phyloP scores from a whole-genome alignment of 371 early-diverging fungal genomes.

The Dipsacomyces acuminosporus region DNA sequence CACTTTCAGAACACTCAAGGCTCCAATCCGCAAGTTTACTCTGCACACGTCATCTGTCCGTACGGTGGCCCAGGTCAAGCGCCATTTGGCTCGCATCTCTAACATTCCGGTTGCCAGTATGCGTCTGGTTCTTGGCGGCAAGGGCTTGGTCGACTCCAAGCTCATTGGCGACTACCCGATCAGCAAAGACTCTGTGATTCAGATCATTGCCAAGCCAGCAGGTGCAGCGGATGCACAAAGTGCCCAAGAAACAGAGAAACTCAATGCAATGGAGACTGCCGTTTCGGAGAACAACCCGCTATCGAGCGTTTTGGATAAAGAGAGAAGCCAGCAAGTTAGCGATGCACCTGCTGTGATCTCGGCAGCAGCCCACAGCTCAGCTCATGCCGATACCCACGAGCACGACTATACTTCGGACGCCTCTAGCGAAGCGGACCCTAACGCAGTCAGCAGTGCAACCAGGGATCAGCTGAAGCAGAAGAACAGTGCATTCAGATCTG shows the following conservation, averaged over 20 bases:
- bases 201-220: slow-evolving; percentile 27
- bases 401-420: slow-evolving; percentile 16
- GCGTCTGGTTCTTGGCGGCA: slow-evolving; percentile 31
- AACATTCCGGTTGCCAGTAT: slow-evolving; percentile 22
- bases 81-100: slow-evolving; percentile 24
- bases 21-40: slow-evolving; percentile 38
- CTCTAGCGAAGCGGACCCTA: slow-evolving; percentile 10
- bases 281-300: slow-evolving; percentile 25
- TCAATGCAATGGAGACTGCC: not conserved
- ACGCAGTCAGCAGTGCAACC: not conserved
- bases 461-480: slow-evolving; percentile 20
- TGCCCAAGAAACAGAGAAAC: slow-evolving; percentile 6
- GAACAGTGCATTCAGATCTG: slow-evolving; percentile 25
- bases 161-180: slow-evolving; percentile 39
- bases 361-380: not conserved
- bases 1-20: slow-evolving; percentile 32
- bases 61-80: slow-evolving; percentile 37
- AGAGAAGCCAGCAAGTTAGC: not conserved
- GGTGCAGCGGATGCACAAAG: slow-evolving; percentile 1
- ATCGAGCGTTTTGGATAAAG: slow-evolving; percentile 13
- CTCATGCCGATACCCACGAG: not conserved
- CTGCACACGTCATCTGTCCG: slow-evolving; percentile 33
- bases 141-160: slow-evolving; percentile 35
- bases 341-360: not conserved
- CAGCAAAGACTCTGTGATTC: slow-evolving; percentile 24